A percentile compares a stretch with the other conserved stretches of the same genome.
Conservation (phyloP, 2,329 filamentous ascomycete genomes). For the Beauveria asiatica region DNA sequence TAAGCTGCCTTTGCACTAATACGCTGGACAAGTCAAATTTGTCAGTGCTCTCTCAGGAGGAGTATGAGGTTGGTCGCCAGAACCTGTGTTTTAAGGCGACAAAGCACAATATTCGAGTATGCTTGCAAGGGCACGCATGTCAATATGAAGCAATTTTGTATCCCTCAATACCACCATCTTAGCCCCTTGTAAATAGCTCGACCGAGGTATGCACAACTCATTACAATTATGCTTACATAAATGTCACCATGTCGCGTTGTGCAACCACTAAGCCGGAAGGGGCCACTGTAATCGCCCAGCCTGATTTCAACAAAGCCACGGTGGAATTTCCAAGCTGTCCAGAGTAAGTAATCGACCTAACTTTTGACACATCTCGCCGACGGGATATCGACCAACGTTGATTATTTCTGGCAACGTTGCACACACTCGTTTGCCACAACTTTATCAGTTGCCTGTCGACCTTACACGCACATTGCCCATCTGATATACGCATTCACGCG, state of each 20-base stretch:
- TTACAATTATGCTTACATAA: slow-evolving; percentile 7
- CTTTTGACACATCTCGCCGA: neutral
- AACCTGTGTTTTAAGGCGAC: neutral
- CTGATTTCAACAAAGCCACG: slow-evolving; percentile 13
- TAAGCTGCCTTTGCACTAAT: slow-evolving; percentile 4
- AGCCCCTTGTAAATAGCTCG: slow-evolving; percentile 6
- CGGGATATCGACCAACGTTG: neutral
- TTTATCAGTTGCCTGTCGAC: neutral
- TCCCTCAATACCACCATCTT: neutral
- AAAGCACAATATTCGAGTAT: neutral
- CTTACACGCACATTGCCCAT: neutral
- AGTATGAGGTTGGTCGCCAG: neutral
- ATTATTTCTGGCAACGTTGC: neutral
- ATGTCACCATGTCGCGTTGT: neutral
- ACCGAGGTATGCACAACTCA: slow-evolving; percentile 4
- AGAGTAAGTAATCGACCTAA: neutral
- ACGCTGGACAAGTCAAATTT: neutral
- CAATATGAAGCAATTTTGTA: slow-evolving; percentile 1
- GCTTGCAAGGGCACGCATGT: neutral
- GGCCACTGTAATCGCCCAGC: neutral
- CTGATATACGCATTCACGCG: neutral
- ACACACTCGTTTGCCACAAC: neutral
- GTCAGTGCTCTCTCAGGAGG: neutral
- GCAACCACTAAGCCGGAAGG: neutral
- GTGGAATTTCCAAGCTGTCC: slow-evolving; percentile 12